phyloP scores from a whole-genome alignment of 2,329 filamentous ascomycete species.

The Fusarium dlaminii region DNA sequence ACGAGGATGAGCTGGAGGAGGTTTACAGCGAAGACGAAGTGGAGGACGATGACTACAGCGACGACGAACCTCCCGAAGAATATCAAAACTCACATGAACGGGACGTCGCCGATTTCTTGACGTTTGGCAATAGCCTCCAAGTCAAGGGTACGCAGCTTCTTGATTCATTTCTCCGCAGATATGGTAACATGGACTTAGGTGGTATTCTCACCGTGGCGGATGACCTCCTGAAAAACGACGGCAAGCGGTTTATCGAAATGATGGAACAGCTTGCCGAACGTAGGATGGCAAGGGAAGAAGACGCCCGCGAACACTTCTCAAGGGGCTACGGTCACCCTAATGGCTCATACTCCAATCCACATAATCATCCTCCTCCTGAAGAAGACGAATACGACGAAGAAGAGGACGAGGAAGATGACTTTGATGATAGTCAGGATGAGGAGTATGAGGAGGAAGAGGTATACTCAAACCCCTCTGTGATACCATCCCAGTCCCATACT shows the following conservation, averaged over 20 bases:
- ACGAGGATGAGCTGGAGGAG: conserved; percentile 64
- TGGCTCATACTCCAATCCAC: conserved; percentile 66
- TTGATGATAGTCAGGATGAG: conserved; percentile 69
- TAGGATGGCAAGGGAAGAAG: conserved; percentile 95
- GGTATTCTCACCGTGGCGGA: conserved; percentile 98
- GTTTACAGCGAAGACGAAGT: conserved; percentile 62
- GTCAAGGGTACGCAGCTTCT: conserved; percentile 77
- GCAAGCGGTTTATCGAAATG: conserved; percentile 99
- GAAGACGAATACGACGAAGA: conserved; percentile 80
- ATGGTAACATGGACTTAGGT: conserved; percentile 71
- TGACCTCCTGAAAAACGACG: conserved; percentile 97
- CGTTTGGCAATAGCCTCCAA: conserved; percentile 96
- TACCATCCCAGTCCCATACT: conserved; percentile 54
- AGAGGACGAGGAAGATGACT: conserved; percentile 69
- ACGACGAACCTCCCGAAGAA: conserved; percentile 74
- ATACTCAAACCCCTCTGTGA: conserved; percentile 57
- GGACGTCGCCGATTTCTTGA: conserved; percentile 87
- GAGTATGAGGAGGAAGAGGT: conserved; percentile 85
- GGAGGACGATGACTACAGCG: conserved; percentile 69
- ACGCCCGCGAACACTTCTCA: conserved; percentile 72
- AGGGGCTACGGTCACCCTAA: conserved; percentile 69
- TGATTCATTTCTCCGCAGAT: conserved; percentile 54
- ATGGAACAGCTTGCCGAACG: conserved; percentile 99
- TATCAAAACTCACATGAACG: conserved; percentile 71
- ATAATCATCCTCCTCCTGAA: conserved; percentile 80